These are phyloP conservation scores for Pyrus hybrid DNA, from an alignment of 331 rosid species.

Conservation along the genomic window DNA sequence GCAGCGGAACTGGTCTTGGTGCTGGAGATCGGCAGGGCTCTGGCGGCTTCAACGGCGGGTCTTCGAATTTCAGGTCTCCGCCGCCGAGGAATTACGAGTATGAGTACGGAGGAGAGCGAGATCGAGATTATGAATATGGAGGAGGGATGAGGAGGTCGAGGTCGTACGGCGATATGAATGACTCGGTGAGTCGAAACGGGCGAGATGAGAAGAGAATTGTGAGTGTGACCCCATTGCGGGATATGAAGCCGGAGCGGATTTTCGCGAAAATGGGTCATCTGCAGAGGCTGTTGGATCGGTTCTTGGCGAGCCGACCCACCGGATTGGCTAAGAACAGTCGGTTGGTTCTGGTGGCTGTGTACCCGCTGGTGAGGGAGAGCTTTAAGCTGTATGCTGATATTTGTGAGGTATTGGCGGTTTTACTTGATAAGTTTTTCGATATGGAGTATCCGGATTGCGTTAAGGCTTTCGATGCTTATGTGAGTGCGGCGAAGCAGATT, in stretches of 20 bases:
- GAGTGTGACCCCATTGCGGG: conserved; percentile 76
- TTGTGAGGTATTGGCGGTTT: conserved; percentile 81
- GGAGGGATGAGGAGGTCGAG: conserved; percentile 68
- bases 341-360: conserved; percentile 75
- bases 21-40: conserved; percentile 1
- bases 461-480: conserved; percentile 87
- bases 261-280: conserved; percentile 86
- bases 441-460: conserved; percentile 88
- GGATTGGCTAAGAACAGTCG: conserved; percentile 83
- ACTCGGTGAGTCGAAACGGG: conserved; percentile 26
- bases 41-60: conserved; percentile 29
- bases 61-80: conserved; percentile 56
- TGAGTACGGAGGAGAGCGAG: conserved; percentile 43
- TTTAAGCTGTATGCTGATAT: conserved; percentile 85
- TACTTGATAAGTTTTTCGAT: conserved; percentile 90
- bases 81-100: conserved; percentile 58
- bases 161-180: conserved; percentile 74
- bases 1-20: background rate
- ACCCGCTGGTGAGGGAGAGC: conserved; percentile 80
- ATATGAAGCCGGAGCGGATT: conserved; percentile 78
- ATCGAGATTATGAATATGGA: conserved; percentile 48
- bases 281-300: conserved; percentile 84
- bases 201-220: conserved; percentile 36
- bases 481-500: conserved; percentile 84
- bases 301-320: conserved; percentile 81